Percentiles rank a stretch among this genome's conserved stretches.
Conservation (phyloP, 805 yeast genomes). For the Metschnikowia noctiluminum region DNA sequence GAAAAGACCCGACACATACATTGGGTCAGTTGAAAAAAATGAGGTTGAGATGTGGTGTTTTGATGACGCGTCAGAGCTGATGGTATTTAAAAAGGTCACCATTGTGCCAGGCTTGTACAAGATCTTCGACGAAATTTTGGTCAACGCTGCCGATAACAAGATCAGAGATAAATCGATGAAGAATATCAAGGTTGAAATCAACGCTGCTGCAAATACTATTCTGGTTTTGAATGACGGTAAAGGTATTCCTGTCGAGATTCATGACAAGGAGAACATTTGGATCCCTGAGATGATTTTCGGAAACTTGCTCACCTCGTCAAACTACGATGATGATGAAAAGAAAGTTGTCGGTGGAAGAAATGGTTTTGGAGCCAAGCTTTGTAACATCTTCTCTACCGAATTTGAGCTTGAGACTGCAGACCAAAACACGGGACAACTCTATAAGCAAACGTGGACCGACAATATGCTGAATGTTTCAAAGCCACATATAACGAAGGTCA, state of each 20-base stretch:
- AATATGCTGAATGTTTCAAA: conserved; percentile 79
- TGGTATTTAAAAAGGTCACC: conserved; percentile 56
- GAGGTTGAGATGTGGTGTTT: conserved; percentile 83
- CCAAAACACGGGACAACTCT: conserved; percentile 53
- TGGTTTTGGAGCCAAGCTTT: conserved; percentile 96
- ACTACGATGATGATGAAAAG: conserved; percentile 91
- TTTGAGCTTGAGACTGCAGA: conserved; percentile 90
- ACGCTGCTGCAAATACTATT: conserved; percentile 68
- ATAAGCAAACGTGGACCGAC: conserved; percentile 80
- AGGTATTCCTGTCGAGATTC: conserved; percentile 94
- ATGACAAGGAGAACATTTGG: conserved; percentile 84
- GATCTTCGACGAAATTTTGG: conserved; percentile 94
- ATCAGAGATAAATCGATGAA: conserved; percentile 92
- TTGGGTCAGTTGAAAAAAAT: conserved; percentile 88
- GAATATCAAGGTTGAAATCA: conserved; percentile 76
- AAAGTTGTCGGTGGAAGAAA: conserved; percentile 98
- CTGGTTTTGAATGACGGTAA: conserved; percentile 88
- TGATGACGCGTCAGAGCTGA: conserved; percentile 45
- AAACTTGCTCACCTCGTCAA: conserved; percentile 87
- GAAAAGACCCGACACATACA: conserved; percentile 96
- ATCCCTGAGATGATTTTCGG: conserved; percentile 97
- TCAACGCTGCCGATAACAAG: conserved; percentile 98
- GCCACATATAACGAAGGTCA: conserved; percentile 64
- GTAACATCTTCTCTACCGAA: conserved; percentile 91
- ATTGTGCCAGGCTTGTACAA: conserved; percentile 96